Conservation (phyloP, 2,329 filamentous ascomycete genomes). For the Drechslerella coelobrocha region DNA sequence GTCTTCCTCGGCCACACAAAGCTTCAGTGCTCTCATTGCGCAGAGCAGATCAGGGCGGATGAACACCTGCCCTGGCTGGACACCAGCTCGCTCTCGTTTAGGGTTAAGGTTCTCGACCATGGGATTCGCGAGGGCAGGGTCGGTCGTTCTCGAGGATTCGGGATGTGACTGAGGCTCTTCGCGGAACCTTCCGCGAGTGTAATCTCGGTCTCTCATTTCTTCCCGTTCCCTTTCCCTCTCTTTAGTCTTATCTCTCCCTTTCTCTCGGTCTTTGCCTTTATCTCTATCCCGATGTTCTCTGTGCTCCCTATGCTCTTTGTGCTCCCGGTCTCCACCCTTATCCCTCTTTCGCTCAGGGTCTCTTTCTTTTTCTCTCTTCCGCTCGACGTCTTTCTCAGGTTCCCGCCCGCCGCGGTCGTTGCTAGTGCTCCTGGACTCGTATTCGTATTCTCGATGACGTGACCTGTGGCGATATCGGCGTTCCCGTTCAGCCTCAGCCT, state of each 20-base stretch:
- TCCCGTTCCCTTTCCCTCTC: slow-evolving; percentile 19
- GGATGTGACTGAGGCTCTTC: slow-evolving; percentile 21
- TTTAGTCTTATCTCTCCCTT: slow-evolving; percentile 8
- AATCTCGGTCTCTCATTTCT: slow-evolving; percentile 15
- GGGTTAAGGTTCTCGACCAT: slow-evolving; percentile 40
- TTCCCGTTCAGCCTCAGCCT: neutral
- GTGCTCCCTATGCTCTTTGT: neutral
- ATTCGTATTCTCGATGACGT: slow-evolving; percentile 15
- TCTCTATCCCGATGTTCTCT: slow-evolving; percentile 14
- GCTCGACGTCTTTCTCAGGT: slow-evolving; percentile 7
- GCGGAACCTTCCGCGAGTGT: slow-evolving; percentile 13
- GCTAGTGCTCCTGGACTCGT: slow-evolving; percentile 35
- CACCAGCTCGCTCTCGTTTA: slow-evolving; percentile 31
- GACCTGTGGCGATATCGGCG: slow-evolving; percentile 26
- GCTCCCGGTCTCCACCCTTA: slow-evolving; percentile 14
- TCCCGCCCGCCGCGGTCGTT: slow-evolving; percentile 31
- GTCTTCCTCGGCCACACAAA: slow-evolving; percentile 38
- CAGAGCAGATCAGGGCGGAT: slow-evolving; percentile 45
- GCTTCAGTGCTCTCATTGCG: slow-evolving; percentile 27
- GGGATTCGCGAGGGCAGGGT: slow-evolving; percentile 40
- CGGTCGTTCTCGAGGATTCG: slow-evolving; percentile 18
- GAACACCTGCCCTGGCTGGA: slow-evolving; percentile 44
- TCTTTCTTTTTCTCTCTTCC: slow-evolving; percentile 13
- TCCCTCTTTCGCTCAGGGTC: slow-evolving; percentile 4
- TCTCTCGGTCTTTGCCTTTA: neutral